phyloP scores from a whole-genome alignment of 2,329 filamentous ascomycete genomes.

The Dryadomyces quercus-mongolicae region DNA sequence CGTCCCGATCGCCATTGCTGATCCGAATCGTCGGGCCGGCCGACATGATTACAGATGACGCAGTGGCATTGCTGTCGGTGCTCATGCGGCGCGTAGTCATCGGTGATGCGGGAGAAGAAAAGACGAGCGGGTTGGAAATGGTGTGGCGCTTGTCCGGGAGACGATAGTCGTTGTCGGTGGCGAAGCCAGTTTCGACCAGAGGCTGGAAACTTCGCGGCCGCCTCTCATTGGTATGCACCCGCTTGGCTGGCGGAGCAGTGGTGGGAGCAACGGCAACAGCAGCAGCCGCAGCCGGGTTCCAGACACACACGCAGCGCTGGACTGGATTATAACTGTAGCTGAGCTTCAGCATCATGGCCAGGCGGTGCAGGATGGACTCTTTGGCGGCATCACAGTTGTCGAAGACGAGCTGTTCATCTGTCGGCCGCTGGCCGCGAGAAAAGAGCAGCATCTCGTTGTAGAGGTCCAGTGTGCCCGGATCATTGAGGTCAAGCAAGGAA shows the following conservation, averaged over 20 bases:
- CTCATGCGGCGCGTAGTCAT: neutral
- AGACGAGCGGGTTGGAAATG: constrained; percentile 5
- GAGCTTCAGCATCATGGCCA: constrained; percentile 17
- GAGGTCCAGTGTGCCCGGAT: constrained; percentile 12
- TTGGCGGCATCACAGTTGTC: constrained; percentile 16
- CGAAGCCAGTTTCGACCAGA: neutral
- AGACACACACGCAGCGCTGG: constrained; percentile 14
- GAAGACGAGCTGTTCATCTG: constrained; percentile 15
- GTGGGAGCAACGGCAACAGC: neutral
- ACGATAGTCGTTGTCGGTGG: neutral
- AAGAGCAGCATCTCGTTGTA: constrained; percentile 18
- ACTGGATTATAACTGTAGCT: constrained; percentile 17
- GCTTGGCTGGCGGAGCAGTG: neutral
- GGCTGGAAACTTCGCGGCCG: neutral
- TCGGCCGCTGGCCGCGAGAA: constrained; percentile 11
- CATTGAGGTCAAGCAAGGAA: constrained; percentile 8
- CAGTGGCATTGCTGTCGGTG: constrained; percentile 4
- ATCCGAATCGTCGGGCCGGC: neutral
- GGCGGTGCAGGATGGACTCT: constrained; percentile 15
- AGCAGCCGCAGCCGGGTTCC: constrained; percentile 4
- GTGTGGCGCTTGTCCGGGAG: constrained; percentile 1
- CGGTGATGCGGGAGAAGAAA: neutral
- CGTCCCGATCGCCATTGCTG: neutral
- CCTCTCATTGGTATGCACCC: neutral
- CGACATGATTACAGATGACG: neutral